Evolutionary conservation across 306 rosid genomes (phyloP).

Genomic region (Quercus alba): DNA sequence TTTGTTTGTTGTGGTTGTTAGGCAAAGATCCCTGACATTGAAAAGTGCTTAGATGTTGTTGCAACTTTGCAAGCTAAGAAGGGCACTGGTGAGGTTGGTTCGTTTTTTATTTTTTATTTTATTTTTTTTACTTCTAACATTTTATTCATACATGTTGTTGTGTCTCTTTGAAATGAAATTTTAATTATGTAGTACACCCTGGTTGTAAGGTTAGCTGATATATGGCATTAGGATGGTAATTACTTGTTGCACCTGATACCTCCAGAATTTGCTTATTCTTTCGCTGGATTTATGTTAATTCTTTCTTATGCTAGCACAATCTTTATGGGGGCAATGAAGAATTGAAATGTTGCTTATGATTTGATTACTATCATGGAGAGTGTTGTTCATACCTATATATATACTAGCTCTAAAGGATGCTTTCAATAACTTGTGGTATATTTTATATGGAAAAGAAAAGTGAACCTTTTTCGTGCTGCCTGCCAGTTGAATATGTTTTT

Average conservation of each 20-base stretch:
- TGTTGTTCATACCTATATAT: neutral
- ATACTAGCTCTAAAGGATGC: neutral
- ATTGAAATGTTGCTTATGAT: neutral
- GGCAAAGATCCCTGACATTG: constrained; percentile 98
- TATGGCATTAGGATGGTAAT: neutral
- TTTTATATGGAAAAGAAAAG: neutral
- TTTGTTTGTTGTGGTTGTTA: constrained; percentile 37
- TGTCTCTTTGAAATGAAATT: neutral
- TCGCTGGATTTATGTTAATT: neutral
- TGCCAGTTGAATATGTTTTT: neutral
- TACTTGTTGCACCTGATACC: neutral
- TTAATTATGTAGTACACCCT: neutral
- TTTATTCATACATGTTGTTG: neutral
- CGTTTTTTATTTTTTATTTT: neutral
- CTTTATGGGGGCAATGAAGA: neutral
- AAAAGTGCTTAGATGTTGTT: constrained; percentile 83
- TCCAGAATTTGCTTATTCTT: neutral
- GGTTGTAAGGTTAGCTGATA: neutral
- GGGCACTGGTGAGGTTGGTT: constrained; percentile 97
- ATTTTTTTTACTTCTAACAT: neutral
- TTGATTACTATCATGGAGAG: neutral
- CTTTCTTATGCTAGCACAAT: neutral
- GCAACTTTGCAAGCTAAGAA: constrained; percentile 83
- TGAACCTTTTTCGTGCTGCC: neutral
- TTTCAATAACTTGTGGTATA: no score